These are phyloP conservation scores for Lentinula detonsa DNA, from an alignment of 768 basidiomycete species.

Conservation along the genomic window DNA sequence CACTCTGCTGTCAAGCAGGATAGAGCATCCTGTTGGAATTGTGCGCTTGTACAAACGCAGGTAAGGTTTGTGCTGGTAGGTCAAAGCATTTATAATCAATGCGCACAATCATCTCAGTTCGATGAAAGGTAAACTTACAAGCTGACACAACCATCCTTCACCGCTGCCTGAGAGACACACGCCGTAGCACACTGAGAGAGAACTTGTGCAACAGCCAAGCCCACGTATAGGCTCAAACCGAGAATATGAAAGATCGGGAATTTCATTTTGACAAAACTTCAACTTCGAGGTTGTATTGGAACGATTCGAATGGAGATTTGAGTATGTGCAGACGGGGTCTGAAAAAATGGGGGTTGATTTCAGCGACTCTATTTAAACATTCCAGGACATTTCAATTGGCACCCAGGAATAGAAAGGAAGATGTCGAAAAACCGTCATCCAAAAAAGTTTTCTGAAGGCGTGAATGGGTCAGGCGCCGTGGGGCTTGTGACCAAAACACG, in stretches of 20 bases:
- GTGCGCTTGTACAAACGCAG: constrained; percentile 2
- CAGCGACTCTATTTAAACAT: background rate
- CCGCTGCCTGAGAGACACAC: constrained; percentile 1
- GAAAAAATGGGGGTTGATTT: background rate
- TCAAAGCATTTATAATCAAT: background rate
- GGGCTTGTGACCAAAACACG: background rate
- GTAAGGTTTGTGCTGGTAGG: background rate
- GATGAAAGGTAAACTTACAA: background rate
- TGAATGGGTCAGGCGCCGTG: background rate
- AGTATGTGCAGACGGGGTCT: background rate
- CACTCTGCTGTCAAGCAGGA: background rate
- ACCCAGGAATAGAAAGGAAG: background rate
- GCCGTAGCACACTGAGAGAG: constrained; percentile 2
- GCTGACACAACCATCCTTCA: background rate
- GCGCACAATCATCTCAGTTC: background rate
- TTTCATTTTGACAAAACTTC: background rate
- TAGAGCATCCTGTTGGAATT: background rate
- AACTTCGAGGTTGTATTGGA: too few relatives aligned
- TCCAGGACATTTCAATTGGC: background rate
- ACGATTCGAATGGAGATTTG: background rate
- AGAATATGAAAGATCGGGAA: background rate
- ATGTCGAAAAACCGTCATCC: background rate
- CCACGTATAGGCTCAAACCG: background rate
- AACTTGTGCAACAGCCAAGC: background rate
- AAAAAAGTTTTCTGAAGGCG: background rate